phyloP scores from a whole-genome alignment of 1,139 yeast genomes.

The Blastobotrys aristatus region DNA sequence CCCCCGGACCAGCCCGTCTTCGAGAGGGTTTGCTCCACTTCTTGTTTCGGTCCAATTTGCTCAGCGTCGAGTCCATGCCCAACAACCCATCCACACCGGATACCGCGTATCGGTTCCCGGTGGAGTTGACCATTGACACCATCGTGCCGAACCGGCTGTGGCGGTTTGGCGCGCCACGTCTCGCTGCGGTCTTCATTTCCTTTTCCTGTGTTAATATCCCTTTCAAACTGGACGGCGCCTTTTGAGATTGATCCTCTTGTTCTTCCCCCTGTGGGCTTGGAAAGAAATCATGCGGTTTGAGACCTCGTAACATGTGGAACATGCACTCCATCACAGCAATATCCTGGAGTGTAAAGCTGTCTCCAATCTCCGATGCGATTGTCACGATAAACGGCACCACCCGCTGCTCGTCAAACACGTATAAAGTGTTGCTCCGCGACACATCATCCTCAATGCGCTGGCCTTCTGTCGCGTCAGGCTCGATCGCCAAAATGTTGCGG shows the following conservation, averaged over 20 bases:
- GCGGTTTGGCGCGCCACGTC: constrained; percentile 49
- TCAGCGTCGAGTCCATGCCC: constrained; percentile 46
- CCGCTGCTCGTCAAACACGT: constrained; percentile 57
- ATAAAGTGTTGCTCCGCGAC: constrained; percentile 53
- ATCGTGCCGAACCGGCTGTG: constrained; percentile 92
- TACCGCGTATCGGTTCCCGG: constrained; percentile 56
- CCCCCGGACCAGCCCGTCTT: constrained; percentile 22
- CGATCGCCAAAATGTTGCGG: constrained; percentile 70
- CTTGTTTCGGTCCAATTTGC: constrained; percentile 60
- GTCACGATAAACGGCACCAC: constrained; percentile 70
- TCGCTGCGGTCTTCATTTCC: constrained; percentile 41
- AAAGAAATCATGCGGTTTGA: constrained; percentile 40
- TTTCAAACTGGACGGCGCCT: constrained; percentile 34
- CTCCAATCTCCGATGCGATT: constrained; percentile 57
- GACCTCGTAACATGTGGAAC: constrained; percentile 55
- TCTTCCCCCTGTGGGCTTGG: constrained; percentile 2
- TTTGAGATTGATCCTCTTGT: background rate
- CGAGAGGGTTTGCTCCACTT: constrained; percentile 50
- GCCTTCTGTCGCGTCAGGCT: constrained; percentile 48
- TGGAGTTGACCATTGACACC: constrained; percentile 55
- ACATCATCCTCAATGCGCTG: constrained; percentile 51
- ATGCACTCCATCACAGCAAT: constrained; percentile 65
- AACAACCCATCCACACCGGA: constrained; percentile 71
- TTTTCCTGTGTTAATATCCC: constrained; percentile 57
- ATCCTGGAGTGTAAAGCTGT: constrained; percentile 62